phyloP scores from a whole-genome alignment of 2,329 filamentous ascomycete species.

The Leptographium lundbergii region DNA sequence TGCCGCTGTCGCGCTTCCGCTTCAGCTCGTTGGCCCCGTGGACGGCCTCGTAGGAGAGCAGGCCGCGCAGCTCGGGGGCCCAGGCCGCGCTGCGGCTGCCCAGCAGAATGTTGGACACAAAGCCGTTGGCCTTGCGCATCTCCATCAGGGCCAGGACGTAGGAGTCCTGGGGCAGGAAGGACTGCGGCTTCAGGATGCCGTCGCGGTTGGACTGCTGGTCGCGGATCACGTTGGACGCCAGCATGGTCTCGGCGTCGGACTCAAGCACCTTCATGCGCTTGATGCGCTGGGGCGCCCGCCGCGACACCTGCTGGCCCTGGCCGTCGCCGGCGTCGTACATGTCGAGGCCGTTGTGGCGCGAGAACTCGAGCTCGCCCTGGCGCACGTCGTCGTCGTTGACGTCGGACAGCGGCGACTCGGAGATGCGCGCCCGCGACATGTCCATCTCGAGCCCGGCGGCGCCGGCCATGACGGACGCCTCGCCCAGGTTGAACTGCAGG shows the following conservation, averaged over 20 bases:
- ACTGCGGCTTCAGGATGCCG: slow-evolving; percentile 70
- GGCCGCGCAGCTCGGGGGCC: slow-evolving; percentile 86
- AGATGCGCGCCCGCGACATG: slow-evolving; percentile 47
- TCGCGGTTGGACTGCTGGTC: slow-evolving; percentile 76
- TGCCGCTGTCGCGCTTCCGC: slow-evolving; percentile 82
- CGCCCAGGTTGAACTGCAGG: slow-evolving; percentile 49
- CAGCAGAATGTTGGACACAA: slow-evolving; percentile 76
- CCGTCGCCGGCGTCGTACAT: slow-evolving; percentile 51
- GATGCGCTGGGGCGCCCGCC: slow-evolving; percentile 57
- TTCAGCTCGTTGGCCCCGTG: slow-evolving; percentile 65
- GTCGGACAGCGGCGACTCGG: slow-evolving; percentile 58
- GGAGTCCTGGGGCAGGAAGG: slow-evolving; percentile 78
- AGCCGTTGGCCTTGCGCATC: slow-evolving; percentile 82
- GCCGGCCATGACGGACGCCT: slow-evolving; percentile 44
- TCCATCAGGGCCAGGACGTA: slow-evolving; percentile 78
- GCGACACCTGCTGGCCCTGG: slow-evolving; percentile 45
- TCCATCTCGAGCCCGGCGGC: slow-evolving; percentile 30
- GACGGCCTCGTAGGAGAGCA: slow-evolving; percentile 77
- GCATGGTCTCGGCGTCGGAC: slow-evolving; percentile 68
- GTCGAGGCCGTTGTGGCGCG: slow-evolving; percentile 36
- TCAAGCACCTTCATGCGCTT: slow-evolving; percentile 68
- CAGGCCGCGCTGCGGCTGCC: slow-evolving; percentile 67
- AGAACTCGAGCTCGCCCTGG: slow-evolving; percentile 47
- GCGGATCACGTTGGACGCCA: slow-evolving; percentile 67
- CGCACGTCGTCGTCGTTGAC: slow-evolving; percentile 51